A percentile compares a stretch with the other conserved stretches of the same genome.
Conservation (phyloP, 1,139 yeast species). For the Kluyveromyces sp. region DNA sequence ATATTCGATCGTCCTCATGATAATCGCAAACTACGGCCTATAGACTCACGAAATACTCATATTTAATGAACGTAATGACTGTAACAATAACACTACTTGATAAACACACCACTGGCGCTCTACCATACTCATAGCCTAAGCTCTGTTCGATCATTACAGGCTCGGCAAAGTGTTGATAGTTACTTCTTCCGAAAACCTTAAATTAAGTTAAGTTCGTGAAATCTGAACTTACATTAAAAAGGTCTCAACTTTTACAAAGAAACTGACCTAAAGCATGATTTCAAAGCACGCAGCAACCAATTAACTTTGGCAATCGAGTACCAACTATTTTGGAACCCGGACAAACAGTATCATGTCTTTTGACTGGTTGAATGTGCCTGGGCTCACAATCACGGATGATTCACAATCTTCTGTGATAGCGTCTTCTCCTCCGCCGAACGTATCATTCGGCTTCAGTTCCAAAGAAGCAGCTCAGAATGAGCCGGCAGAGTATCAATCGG, state of each 20-base stretch:
- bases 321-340: neutral
- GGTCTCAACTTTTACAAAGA: neutral
- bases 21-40: neutral
- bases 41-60: neutral
- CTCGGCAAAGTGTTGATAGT: too few relatives aligned
- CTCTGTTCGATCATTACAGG: too few relatives aligned
- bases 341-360: constrained; percentile 22
- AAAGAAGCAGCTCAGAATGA: neutral
- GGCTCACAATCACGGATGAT: constrained; percentile 17
- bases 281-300: neutral
- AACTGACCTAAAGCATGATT: neutral
- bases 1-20: neutral
- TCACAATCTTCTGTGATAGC: constrained; percentile 10
- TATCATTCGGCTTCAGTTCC: constrained; percentile 20
- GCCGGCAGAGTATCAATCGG: neutral
- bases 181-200: neutral
- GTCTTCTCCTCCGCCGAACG: constrained; percentile 20
- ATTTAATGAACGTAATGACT: neutral
- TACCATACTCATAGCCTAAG: too few relatives aligned
- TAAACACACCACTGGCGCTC: neutral
- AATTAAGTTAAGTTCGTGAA: neutral
- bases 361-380: constrained; percentile 32
- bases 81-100: neutral
- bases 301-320: neutral
- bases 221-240: neutral